Conservation (phyloP, 1,139 yeast genomes). For the Geotrichum cucujoidarum region DNA sequence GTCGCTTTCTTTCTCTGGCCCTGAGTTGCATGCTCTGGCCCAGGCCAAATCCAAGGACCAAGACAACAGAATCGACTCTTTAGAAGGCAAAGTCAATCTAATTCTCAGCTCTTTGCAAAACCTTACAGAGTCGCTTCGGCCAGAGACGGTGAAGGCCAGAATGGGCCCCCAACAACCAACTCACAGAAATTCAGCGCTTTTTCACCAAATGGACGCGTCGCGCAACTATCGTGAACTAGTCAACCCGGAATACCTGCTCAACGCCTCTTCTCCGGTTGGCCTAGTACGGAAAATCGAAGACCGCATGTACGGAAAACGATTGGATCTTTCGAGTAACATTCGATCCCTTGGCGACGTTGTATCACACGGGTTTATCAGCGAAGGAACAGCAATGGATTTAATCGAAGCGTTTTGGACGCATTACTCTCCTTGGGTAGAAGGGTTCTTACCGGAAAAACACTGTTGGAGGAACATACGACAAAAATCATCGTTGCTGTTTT, state of each 20-base stretch:
- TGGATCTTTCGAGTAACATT: constrained; percentile 13
- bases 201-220: background rate
- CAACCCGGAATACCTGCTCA: constrained; percentile 14
- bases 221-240: constrained; percentile 14
- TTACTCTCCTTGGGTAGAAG: constrained; percentile 16
- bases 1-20: too few species aligned
- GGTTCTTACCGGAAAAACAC: constrained; percentile 13
- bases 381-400: constrained; percentile 9
- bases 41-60: too few species aligned
- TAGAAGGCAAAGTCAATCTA: constrained; percentile 9
- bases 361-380: constrained; percentile 15
- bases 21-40: too few species aligned
- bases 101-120: constrained; percentile 8
- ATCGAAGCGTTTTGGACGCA: constrained; percentile 18
- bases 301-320: constrained; percentile 12
- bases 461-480: constrained; percentile 11
- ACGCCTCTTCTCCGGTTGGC: constrained; percentile 17
- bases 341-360: constrained; percentile 16
- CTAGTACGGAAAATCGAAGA: constrained; percentile 17
- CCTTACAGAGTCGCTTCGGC: constrained; percentile 8
- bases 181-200: background rate
- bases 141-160: background rate
- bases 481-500: constrained; percentile 13
- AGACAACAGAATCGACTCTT: constrained; percentile 5
- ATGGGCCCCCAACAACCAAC: background rate